Evolutionary conservation across 2,329 filamentous ascomycete species (phyloP).

Genomic region (Hymenoscyphus fructigenus): DNA sequence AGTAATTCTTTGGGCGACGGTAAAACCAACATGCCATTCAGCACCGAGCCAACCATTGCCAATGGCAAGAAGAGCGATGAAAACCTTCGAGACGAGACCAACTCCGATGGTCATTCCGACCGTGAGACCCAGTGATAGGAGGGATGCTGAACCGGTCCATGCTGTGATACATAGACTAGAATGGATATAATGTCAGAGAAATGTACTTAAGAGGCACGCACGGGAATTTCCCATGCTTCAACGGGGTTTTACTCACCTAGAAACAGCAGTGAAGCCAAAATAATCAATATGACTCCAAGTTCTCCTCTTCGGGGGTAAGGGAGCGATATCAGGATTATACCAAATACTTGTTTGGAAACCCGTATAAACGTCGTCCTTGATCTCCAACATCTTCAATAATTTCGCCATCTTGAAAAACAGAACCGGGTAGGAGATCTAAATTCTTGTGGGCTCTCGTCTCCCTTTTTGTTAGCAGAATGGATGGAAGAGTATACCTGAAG

Average conservation of each 20-base stretch:
- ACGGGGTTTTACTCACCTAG: not conserved
- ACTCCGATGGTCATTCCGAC: constrained; percentile 44
- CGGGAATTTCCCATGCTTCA: not conserved
- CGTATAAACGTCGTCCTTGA: not conserved
- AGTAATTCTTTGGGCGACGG: constrained; percentile 41
- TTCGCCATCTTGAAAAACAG: not conserved
- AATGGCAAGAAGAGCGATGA: constrained; percentile 39
- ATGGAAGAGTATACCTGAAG: too few species aligned
- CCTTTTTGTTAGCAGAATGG: too few species aligned
- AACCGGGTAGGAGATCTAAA: too few species aligned
- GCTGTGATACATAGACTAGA: constrained; percentile 21
- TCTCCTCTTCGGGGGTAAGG: constrained; percentile 39
- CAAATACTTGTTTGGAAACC: not conserved
- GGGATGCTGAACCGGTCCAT: constrained; percentile 23
- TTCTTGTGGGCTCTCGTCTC: too few species aligned
- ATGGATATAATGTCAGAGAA: constrained; percentile 37
- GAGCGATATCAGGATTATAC: constrained; percentile 1
- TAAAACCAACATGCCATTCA: constrained; percentile 45
- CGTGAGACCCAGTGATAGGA: constrained; percentile 40
- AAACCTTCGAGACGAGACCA: constrained; percentile 42
- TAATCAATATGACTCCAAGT: constrained; percentile 38
- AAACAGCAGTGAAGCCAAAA: constrained; percentile 37
- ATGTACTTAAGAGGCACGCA: not conserved
- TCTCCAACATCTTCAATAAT: not conserved
- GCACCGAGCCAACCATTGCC: constrained; percentile 41